Percentiles rank a stretch among this genome's conserved stretches.
Conservation (phyloP, 768 basidiomycete species). For the Paxillus rubicundulus region DNA sequence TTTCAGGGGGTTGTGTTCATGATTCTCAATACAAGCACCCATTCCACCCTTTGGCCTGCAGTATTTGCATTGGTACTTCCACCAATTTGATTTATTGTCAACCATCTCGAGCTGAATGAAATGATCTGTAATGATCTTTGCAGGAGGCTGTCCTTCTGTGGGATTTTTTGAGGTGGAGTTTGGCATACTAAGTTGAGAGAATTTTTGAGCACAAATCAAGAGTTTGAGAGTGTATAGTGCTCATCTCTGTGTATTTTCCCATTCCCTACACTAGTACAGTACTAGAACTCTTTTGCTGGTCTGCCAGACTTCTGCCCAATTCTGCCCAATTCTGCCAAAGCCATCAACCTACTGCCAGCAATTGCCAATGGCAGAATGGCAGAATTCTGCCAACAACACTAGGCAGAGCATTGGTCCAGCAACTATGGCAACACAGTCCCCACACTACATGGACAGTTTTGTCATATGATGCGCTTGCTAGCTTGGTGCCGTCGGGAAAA, state of each 20-base stretch:
- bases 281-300: neutral
- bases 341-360: conserved; percentile 2
- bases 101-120: neutral
- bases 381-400: too few species aligned
- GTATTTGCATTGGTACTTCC: conserved; percentile 12
- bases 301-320: neutral
- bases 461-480: too few species aligned
- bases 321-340: conserved; percentile 13
- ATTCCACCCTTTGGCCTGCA: neutral
- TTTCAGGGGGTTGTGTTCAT: conserved; percentile 12
- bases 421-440: too few species aligned
- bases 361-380: conserved; percentile 8
- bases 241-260: neutral
- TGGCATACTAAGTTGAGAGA: neutral
- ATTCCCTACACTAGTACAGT: neutral
- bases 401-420: too few species aligned
- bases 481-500: too few species aligned
- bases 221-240: neutral
- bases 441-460: too few species aligned
- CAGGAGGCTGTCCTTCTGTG: neutral
- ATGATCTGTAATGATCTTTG: too few species aligned
- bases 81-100: conserved; percentile 6
- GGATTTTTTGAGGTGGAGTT: neutral
- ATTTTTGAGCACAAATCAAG: neutral
- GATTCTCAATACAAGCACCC: conserved; percentile 5